Evolutionary conservation across 495 filamentous ascomycete genomes (phyloP), one percentile per base, ranked within the genome.

Genomic region (Penicillium dipodomyicola): DNA sequence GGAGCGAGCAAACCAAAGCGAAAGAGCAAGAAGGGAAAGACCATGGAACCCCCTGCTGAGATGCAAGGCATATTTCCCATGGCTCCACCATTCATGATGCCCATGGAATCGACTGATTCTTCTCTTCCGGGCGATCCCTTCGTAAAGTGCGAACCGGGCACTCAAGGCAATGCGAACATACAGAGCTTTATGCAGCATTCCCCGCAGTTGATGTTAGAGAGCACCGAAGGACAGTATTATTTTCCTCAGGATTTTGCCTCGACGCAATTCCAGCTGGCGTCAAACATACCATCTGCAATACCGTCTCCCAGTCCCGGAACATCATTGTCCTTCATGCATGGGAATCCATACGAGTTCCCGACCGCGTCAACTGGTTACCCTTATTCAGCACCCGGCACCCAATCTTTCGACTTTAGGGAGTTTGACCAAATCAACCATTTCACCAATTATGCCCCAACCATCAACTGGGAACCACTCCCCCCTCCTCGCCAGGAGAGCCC

Each of bases 1-100:
- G 62, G 69, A 8, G 52, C 63, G 35, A 44, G 54, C 20, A 51
- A 44, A 23, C 14, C 46, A 54, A 62, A 41, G 50, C 56, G 59
- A 37, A 63, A 48, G 19, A 1, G 48, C n/a, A 68, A 65, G 42
- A 61, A 60, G 45, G 46, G 33, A 3, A 49, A 56, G 45, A 59
- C 56, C 25, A 58, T 46, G 0, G 57, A 59, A 2, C 47, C 42
- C 0, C 49, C 46, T 17, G 17, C 14, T 7, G 47, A 52, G 5
- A 58, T 37, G 29, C 12, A 49, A 30, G n/a, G 8, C 14, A 33
- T 35, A 11, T 40, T 46, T 11, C 32, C 53, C 33, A 19, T 32
- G 39, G 6, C 14, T 15, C 49, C 14, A 2, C 44, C 33, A 1
- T 10, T 19, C 14, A 25, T 53, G 10, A 25, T 43, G 32, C 49